Evolutionary conservation across 2,329 filamentous ascomycete species (phyloP), one percentile per base, ranked within the genome.

Genomic region (Arthroderma sp.): DNA sequence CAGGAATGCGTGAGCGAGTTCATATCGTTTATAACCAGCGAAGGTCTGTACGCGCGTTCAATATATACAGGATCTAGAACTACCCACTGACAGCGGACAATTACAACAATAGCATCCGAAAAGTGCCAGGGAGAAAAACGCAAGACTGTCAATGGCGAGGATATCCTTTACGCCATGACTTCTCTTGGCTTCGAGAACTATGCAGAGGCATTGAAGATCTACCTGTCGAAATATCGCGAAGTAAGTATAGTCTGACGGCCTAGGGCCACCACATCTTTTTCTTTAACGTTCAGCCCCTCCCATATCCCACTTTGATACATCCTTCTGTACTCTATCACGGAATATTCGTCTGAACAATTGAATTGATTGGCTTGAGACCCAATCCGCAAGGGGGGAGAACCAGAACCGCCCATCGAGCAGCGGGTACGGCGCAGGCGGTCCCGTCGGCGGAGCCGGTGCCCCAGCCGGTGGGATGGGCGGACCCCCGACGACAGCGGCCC

Each of bases 1-100:
- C 91, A 98, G 66, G 91, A 98, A 67, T 98, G 91, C 62, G 91
- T 98, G 48, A 95, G 88, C 79, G 91, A 98, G 69, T 98, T 98
- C 67, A 98, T 98, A 71, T 94, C 86, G 5, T 98, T 98, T 73
- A 96, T 98, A 62, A 98, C 91, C 32, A 96, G 89, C 65, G 91
- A 98, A 75, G 91, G 91, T 94, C 66, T 61, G 83, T 45, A 40
- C 15, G 5, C 15, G 15, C 15, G 15, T 22, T 3, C 15, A 22
- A 22, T 22, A 22, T 5, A 28, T 31, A n/a, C 8, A 34, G 32
- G n/a, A 11, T 9, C 32, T 34, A 11, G 27, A 11, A 27, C 10
- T 10, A 36, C n/a, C 9, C 30, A 10, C 43, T 38, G n/a, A 42
- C 8, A 11, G 11, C 3, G 9, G 5, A 27, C 9, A n/a, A 15